Conservation (phyloP, 441 rosid genomes). For the Pelargonium citronellum region DNA sequence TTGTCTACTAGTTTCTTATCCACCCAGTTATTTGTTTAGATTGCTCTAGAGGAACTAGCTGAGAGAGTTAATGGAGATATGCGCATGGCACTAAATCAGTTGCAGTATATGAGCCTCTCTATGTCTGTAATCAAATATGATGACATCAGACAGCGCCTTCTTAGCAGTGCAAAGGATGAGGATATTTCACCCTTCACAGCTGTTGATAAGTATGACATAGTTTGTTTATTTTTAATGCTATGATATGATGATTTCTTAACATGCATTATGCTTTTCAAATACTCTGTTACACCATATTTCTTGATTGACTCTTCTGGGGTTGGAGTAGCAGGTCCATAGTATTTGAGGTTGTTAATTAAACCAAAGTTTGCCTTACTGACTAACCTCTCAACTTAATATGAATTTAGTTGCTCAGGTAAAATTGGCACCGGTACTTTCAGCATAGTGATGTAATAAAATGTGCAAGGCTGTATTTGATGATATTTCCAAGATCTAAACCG, state of each 20-base stretch:
- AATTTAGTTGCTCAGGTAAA: not conserved
- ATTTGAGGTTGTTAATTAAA: constrained; percentile 6
- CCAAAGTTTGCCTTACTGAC: not conserved
- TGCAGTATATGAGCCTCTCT: constrained; percentile 93
- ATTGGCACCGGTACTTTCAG: not conserved
- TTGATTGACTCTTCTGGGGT: not conserved
- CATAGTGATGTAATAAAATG: not conserved
- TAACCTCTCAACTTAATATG: not conserved
- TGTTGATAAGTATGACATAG: constrained; percentile 74
- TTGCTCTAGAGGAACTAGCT: constrained; percentile 90
- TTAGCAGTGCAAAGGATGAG: constrained; percentile 87
- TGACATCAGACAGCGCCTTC: constrained; percentile 83
- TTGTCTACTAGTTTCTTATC: constrained; percentile 13
- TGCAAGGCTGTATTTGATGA: not conserved
- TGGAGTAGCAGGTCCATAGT: not conserved
- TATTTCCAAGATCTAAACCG: no score
- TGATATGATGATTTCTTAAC: not conserved
- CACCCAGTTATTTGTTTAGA: constrained; percentile 29
- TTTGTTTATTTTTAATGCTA: not conserved
- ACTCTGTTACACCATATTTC: constrained; percentile 4
- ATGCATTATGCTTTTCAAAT: not conserved
- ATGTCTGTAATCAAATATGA: constrained; percentile 75
- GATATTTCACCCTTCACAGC: constrained; percentile 97
- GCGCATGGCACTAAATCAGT: constrained; percentile 89
- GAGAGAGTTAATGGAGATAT: constrained; percentile 94